Conservation (phyloP, 108 stramenopile species). For the Skeletonema grethae region DNA sequence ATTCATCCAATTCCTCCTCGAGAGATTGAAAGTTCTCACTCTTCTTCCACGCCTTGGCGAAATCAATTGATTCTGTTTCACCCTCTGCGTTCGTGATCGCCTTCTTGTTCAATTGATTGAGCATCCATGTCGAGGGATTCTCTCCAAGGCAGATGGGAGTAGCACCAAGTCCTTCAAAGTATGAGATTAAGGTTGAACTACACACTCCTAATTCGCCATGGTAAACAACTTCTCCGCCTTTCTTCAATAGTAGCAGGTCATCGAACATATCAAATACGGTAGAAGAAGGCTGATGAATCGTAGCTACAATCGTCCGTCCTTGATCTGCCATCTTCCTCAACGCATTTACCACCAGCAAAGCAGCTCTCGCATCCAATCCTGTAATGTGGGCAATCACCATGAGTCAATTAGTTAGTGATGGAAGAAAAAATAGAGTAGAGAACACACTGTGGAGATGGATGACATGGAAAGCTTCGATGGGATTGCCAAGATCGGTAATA, state of each 20-base stretch:
- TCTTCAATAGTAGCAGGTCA: slow-evolving; percentile 54
- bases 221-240: slow-evolving; percentile 63
- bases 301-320: slow-evolving; percentile 63
- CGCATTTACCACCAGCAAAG: slow-evolving; percentile 57
- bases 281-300: slow-evolving; percentile 67
- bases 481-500: background rate
- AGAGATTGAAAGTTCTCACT: slow-evolving; percentile 29
- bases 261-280: slow-evolving; percentile 59
- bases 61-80: slow-evolving; percentile 24
- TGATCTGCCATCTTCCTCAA: slow-evolving; percentile 46
- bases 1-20: slow-evolving; percentile 5
- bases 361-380: slow-evolving; percentile 73
- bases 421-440: background rate
- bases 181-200: slow-evolving; percentile 43
- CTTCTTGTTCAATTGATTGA: slow-evolving; percentile 52
- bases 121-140: slow-evolving; percentile 89
- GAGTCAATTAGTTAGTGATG: background rate
- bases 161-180: slow-evolving; percentile 44
- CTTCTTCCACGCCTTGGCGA: slow-evolving; percentile 29
- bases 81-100: slow-evolving; percentile 18
- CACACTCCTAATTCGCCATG: slow-evolving; percentile 60
- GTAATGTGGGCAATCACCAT: slow-evolving; percentile 49
- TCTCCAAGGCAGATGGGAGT: slow-evolving; percentile 45
- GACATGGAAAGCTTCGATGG: too few relatives aligned
- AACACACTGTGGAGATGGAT: too few relatives aligned